Conservation (phyloP, 768 basidiomycete species). For the Bullera alba region DNA sequence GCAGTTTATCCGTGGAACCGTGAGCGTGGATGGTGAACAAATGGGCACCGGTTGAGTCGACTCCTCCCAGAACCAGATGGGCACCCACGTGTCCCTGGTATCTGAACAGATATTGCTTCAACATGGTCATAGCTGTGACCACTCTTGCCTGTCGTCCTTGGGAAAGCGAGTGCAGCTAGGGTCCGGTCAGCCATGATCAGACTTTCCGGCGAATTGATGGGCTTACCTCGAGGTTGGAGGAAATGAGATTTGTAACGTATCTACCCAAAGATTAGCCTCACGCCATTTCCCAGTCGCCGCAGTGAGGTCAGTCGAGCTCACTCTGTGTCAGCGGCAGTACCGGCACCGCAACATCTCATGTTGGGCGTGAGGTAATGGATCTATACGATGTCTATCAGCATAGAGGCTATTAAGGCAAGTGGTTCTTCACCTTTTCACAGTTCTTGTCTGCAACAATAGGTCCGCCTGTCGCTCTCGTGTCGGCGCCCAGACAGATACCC, state of each 20-base stretch:
- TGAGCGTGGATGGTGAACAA: constrained; percentile 94
- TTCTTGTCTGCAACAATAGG: constrained; percentile 97
- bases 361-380: constrained; percentile 95
- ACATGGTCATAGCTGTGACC: constrained; percentile 97
- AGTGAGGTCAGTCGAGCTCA: constrained; percentile 10
- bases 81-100: constrained; percentile 92
- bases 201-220: neutral
- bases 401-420: neutral
- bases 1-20: constrained; percentile 96
- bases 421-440: constrained; percentile 80
- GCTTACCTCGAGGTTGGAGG: constrained; percentile 74
- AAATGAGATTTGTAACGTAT: constrained; percentile 74
- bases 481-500: constrained; percentile 90
- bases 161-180: constrained; percentile 68
- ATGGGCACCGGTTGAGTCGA: constrained; percentile 88
- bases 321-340: constrained; percentile 94
- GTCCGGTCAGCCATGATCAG: neutral
- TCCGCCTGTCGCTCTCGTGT: constrained; percentile 91
- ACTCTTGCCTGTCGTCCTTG: constrained; percentile 88
- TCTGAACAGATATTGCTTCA: constrained; percentile 91
- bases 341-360: constrained; percentile 96
- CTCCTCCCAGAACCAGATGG: constrained; percentile 90
- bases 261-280: constrained; percentile 13
- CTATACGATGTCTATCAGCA: constrained; percentile 50
- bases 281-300: too few relatives aligned